Base-by-base conservation (phyloP, 139 green algal genomes). In the Chlamydomonas schloesseri region DNA sequence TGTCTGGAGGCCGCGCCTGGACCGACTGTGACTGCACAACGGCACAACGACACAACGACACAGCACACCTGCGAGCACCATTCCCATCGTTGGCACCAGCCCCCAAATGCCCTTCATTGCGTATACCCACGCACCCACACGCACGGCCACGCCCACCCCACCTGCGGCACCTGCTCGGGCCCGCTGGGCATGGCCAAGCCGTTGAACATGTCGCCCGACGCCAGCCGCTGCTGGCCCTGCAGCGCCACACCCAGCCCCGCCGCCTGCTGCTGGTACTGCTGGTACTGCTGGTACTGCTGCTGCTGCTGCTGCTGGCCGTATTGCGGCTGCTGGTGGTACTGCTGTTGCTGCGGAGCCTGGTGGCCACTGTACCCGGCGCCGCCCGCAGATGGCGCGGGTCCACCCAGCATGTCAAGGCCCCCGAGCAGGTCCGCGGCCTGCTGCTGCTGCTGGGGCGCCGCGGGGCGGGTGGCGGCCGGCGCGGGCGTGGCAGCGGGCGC, bases 381-480 rank as follows among this genome's bases (percentile, higher is more conserved):
- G 14, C 64, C 26, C 10, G 14, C 64, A 71, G 17, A 71, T 37
- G 28, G 21, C 57, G 23, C 20, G 29, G 14, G 14, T 10, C 26
- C 26, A 68, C 64, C 62, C 3, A 84, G 64, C 42, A 73, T 65
- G 50, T 84, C 77, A 42, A 84, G 62, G 15, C 77, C 77, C 9
- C 46, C 64, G 11, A 74, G 64, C 42, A 75, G 46, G 42, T 74
- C 77, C 37, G 13, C 60, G 2, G 21, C 37, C 37, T 76, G 70
- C 21, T 18, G 70, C 36, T 20, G 37, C 70, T 34, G 70, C 36
- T 34, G 23, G 3, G 3, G 37, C 24, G 17, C 36, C 36, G 68
- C 68, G 4, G 68, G 24, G 33, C 68, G 33, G 2, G 13, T 31
- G 33, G 68, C 68, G 14, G 68, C 68, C 15, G 34, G 37, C 37